These are phyloP conservation scores for Fusarium sp. DNA, from an alignment of 2,329 filamentous ascomycete species.

Conservation along the genomic window DNA sequence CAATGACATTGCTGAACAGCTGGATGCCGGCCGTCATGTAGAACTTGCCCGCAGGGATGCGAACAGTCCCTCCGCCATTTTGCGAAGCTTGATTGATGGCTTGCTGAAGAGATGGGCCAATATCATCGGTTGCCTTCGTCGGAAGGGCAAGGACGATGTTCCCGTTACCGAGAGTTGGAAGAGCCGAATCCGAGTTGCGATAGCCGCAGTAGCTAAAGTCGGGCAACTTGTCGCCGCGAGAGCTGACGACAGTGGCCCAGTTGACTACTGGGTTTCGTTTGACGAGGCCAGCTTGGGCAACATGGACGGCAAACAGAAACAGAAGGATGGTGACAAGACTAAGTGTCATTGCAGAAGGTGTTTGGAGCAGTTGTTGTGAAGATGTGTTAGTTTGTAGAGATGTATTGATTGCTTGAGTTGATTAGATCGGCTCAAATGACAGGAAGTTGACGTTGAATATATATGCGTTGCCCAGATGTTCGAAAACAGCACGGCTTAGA, in stretches of 20 bases:
- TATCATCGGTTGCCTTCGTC: neutral
- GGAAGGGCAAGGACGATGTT: neutral
- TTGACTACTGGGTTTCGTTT: neutral
- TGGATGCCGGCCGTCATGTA: slow-evolving; percentile 6
- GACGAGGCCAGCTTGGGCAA: neutral
- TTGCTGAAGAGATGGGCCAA: slow-evolving; percentile 8
- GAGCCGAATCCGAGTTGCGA: neutral
- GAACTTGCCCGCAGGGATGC: slow-evolving; percentile 7
- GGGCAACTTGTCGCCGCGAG: slow-evolving; percentile 14
- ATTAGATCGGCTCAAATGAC: neutral
- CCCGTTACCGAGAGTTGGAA: neutral
- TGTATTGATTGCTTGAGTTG: neutral
- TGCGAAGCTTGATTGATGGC: slow-evolving; percentile 4
- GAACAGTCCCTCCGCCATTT: slow-evolving; percentile 17
- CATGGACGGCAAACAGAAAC: neutral
- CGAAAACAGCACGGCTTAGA: neutral
- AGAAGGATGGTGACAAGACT: neutral
- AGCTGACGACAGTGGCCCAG: neutral
- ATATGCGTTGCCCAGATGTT: neutral
- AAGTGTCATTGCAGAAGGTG: neutral
- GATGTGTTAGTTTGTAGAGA: neutral
- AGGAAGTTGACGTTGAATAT: neutral
- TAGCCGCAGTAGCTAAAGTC: slow-evolving; percentile 31
- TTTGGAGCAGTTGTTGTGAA: neutral
- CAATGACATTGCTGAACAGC: neutral